Conservation (phyloP, 2,329 filamentous ascomycete genomes). For the Colletotrichum higginsianum region DNA sequence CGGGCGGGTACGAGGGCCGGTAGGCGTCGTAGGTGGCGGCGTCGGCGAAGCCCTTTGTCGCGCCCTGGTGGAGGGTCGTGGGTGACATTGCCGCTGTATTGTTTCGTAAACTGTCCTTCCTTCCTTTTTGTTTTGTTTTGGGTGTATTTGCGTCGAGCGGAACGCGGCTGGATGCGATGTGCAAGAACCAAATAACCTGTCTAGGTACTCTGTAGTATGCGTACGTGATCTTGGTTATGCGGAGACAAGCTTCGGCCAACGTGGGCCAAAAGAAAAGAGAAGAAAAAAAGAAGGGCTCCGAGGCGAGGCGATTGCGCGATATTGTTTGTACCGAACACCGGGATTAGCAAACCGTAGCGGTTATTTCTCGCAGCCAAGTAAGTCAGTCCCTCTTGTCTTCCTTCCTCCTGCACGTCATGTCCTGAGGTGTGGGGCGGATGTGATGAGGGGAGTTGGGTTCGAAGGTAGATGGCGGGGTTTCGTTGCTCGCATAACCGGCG, state of each 20-base stretch:
- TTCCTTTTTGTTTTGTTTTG: not conserved
- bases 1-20: conserved; percentile 75
- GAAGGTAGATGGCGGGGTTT: conserved; percentile 7
- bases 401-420: conserved; percentile 29
- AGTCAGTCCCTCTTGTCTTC: conserved; percentile 8
- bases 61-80: conserved; percentile 65
- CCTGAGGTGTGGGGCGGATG: conserved; percentile 17
- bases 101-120: too few species aligned
- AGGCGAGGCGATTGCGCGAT: not conserved
- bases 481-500: conserved; percentile 21
- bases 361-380: not conserved
- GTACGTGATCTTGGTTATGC: too few species aligned
- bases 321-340: not conserved
- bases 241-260: not conserved
- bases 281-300: not conserved
- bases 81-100: conserved; percentile 15
- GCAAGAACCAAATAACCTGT: not conserved
- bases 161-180: not conserved
- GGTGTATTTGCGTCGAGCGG: not conserved
- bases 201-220: too few species aligned
- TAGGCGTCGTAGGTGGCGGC: conserved; percentile 76
- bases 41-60: conserved; percentile 74
- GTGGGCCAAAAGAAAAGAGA: not conserved
- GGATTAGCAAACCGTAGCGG: not conserved
- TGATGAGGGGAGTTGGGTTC: conserved; percentile 1